Evolutionary conservation across 371 early-diverging fungal species (phyloP).

Genomic region (Mortierella sp.): DNA sequence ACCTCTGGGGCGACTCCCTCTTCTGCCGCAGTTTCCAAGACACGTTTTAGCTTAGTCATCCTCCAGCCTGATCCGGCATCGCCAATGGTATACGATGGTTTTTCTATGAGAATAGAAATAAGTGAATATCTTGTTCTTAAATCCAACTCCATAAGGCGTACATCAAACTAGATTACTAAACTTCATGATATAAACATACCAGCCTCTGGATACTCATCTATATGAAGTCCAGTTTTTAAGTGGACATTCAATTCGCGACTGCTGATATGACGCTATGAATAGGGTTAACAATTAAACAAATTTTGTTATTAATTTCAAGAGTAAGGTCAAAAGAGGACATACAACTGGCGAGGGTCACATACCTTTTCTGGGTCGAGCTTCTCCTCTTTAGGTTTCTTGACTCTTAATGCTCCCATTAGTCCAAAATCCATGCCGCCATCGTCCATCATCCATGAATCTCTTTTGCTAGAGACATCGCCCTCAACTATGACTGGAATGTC

Average conservation of each 20-base stretch:
- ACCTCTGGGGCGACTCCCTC: slow-evolving; percentile 73
- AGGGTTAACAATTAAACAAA: background rate
- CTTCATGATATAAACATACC: slow-evolving; percentile 36
- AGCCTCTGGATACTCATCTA: slow-evolving; percentile 63
- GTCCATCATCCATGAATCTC: slow-evolving; percentile 53
- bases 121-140: background rate
- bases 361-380: slow-evolving; percentile 52
- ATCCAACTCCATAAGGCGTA: background rate
- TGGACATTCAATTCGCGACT: slow-evolving; percentile 67
- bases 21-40: slow-evolving; percentile 78
- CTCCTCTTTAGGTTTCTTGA: slow-evolving; percentile 50
- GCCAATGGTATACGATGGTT: slow-evolving; percentile 65
- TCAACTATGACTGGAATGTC: background rate
- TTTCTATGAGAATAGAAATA: slow-evolving; percentile 25
- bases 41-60: slow-evolving; percentile 83
- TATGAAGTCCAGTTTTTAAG: slow-evolving; percentile 59
- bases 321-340: background rate
- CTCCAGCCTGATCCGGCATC: slow-evolving; percentile 86
- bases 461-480: slow-evolving; percentile 1
- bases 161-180: background rate
- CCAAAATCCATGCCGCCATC: slow-evolving; percentile 49
- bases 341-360: background rate
- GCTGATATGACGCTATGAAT: slow-evolving; percentile 61
- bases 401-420: slow-evolving; percentile 42
- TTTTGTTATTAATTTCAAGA: background rate